phyloP scores from a whole-genome alignment of 371 early-diverging fungal genomes.

The Mortierella sp. region DNA sequence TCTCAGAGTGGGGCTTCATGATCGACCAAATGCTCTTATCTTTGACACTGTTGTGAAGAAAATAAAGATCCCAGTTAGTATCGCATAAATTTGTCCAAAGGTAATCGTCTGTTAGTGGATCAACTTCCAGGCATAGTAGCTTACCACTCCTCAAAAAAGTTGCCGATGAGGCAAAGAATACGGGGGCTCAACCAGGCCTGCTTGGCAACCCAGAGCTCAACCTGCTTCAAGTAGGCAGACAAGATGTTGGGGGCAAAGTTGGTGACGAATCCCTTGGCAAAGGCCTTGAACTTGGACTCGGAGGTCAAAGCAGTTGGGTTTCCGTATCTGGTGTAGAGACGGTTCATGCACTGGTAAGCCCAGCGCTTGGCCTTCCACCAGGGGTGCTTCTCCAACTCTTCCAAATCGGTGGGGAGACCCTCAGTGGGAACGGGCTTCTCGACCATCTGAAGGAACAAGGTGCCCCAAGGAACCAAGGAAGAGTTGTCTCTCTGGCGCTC shows the following conservation, averaged over 20 bases:
- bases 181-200: slow-evolving; percentile 75
- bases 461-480: slow-evolving; percentile 89
- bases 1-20: slow-evolving; percentile 84
- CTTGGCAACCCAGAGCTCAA: slow-evolving; percentile 78
- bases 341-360: slow-evolving; percentile 90
- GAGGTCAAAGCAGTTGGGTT: slow-evolving; percentile 75
- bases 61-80: slow-evolving; percentile 12
- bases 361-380: slow-evolving; percentile 98
- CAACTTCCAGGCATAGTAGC: neutral
- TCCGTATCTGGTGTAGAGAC: slow-evolving; percentile 81
- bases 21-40: slow-evolving; percentile 91
- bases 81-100: no score
- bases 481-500: slow-evolving; percentile 73
- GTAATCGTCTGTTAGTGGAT: no score
- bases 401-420: slow-evolving; percentile 69
- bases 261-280: slow-evolving; percentile 84
- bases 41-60: slow-evolving; percentile 70
- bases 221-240: slow-evolving; percentile 81
- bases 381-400: slow-evolving; percentile 84
- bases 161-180: slow-evolving; percentile 63
- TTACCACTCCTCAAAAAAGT: slow-evolving; percentile 66
- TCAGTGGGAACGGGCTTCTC: slow-evolving; percentile 74
- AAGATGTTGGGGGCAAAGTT: slow-evolving; percentile 92
- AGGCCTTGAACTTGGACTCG: slow-evolving; percentile 73
- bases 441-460: slow-evolving; percentile 84